These are phyloP conservation scores for Kwoniella shivajii DNA, from an alignment of 1,284 basidiomycete genomes.

Conservation along the genomic window DNA sequence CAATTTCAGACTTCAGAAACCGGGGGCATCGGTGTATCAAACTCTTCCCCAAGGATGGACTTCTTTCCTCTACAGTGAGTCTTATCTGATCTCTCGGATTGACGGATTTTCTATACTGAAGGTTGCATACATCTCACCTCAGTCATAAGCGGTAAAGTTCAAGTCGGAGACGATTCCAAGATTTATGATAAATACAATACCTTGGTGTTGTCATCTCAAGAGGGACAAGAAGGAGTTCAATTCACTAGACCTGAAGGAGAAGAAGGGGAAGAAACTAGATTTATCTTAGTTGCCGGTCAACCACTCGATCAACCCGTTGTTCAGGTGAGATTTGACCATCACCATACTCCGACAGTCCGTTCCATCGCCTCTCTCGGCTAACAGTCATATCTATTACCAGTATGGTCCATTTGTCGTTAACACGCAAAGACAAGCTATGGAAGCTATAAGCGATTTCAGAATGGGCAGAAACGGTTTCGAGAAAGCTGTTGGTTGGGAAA, in stretches of 20 bases:
- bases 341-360: background rate
- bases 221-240: conserved; percentile 46
- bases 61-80: conserved; percentile 74
- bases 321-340: conserved; percentile 56
- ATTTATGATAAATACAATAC: conserved; percentile 70
- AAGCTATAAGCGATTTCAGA: conserved; percentile 82
- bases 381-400: background rate
- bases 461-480: conserved; percentile 84
- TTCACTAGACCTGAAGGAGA: conserved; percentile 43
- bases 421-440: conserved; percentile 72
- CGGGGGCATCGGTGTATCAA: conserved; percentile 75
- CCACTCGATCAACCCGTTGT: conserved; percentile 85
- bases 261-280: conserved; percentile 66
- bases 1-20: conserved; percentile 71
- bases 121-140: conserved; percentile 1
- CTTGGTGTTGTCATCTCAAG: conserved; percentile 59
- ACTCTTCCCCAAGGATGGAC: conserved; percentile 83
- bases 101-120: background rate
- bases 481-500: conserved; percentile 82
- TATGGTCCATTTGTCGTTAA: conserved; percentile 70
- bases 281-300: conserved; percentile 80
- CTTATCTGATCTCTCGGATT: background rate
- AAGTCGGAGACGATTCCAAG: conserved; percentile 57
- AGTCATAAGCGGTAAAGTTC: conserved; percentile 67
- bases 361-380: no score